These are phyloP conservation scores for Chrysanthemum seticuspe DNA, from an alignment of 129 eudicot species.

Conservation along the genomic window DNA sequence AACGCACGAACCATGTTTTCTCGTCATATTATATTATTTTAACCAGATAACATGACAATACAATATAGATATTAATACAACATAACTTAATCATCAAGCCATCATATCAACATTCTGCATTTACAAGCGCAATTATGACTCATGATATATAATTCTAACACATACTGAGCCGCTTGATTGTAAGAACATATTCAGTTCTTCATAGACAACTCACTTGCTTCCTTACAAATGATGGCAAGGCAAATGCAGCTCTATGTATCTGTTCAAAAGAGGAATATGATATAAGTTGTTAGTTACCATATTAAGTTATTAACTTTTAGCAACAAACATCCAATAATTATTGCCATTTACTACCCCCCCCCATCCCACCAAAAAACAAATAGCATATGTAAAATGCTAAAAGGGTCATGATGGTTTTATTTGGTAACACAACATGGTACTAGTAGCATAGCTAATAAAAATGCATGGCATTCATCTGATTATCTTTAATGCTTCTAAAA, in stretches of 20 bases:
- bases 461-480: too few relatives aligned
- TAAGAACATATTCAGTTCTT: constrained; percentile 1
- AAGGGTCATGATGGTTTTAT: too few relatives aligned
- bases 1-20: not conserved
- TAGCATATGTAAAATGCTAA: too few relatives aligned
- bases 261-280: constrained; percentile 9
- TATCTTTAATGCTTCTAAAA: not conserved
- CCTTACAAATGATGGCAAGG: constrained; percentile 37
- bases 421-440: too few relatives aligned
- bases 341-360: too few relatives aligned
- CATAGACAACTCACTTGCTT: constrained; percentile 33
- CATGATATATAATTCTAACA: not conserved
- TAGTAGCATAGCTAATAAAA: too few relatives aligned
- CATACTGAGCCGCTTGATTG: not conserved
- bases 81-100: not conserved
- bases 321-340: not conserved
- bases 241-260: constrained; percentile 40
- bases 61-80: not conserved
- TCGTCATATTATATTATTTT: not conserved
- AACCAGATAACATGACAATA: not conserved
- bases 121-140: not conserved
- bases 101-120: not conserved
- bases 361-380: too few relatives aligned
- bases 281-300: not conserved
- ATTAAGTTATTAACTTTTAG: not conserved